Evolutionary conservation across 768 basidiomycete genomes (phyloP).

Genomic region (Leccinum broughii): DNA sequence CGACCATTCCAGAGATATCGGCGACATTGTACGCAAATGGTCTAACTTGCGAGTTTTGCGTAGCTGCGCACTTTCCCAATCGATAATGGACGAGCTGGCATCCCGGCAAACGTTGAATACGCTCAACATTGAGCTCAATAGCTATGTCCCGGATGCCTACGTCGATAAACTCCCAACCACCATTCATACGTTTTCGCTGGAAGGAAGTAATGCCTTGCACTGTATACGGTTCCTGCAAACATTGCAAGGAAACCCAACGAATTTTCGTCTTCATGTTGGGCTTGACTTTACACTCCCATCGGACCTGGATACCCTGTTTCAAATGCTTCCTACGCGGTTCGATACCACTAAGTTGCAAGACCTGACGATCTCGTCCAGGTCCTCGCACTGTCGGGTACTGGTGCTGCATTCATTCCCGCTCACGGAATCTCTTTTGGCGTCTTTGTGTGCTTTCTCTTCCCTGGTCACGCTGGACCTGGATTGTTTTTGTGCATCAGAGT

Average conservation of each 20-base stretch:
- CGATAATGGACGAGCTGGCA: slow-evolving; percentile 10
- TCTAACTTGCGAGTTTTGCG: slow-evolving; percentile 4
- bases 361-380: slow-evolving; percentile 12
- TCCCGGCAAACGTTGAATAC: slow-evolving; percentile 6
- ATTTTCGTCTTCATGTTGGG: slow-evolving; percentile 4
- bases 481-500: slow-evolving; percentile 7
- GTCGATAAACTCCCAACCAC: slow-evolving; percentile 6
- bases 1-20: slow-evolving; percentile 11
- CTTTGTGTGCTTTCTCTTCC: slow-evolving; percentile 9
- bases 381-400: background rate
- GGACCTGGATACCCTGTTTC: slow-evolving; percentile 14
- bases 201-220: slow-evolving; percentile 3
- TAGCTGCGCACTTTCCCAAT: slow-evolving; percentile 14
- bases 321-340: slow-evolving; percentile 6
- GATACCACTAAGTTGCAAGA: background rate
- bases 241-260: slow-evolving; percentile 4
- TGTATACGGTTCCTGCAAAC: slow-evolving; percentile 14
- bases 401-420: slow-evolving; percentile 3
- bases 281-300: background rate
- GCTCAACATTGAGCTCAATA: slow-evolving; percentile 14
- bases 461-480: slow-evolving; percentile 11
- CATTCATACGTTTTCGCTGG: slow-evolving; percentile 12
- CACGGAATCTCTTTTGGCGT: background rate
- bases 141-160: background rate
- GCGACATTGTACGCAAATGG: slow-evolving; percentile 14